Base-by-base conservation (phyloP, 2,329 filamentous ascomycete species). In the Penicillium sp. region DNA sequence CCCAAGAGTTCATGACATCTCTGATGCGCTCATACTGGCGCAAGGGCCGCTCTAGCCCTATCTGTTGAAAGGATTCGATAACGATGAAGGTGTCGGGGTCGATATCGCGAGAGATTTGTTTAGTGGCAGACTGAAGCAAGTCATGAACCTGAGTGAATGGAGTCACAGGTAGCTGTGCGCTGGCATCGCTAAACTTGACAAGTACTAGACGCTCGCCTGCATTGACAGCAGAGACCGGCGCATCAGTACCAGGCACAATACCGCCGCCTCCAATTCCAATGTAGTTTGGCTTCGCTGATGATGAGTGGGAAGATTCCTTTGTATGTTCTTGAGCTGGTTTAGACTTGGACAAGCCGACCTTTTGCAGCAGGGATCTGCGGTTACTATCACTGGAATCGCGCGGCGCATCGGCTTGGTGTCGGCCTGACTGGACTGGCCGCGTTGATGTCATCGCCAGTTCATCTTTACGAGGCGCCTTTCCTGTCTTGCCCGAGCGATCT, bases 1-100 rank as follows among this genome's bases (percentile, higher is more conserved):
- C 91, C 94, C 94, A 98, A 0, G 92, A 96, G 73, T 96, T 96
- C 83, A 97, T 85, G 22, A 96, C 85, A 69, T 96, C 91, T 60
- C 91, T 86, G 35, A 98, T 84, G 61, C 86, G 87, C 77, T 98
- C 94, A 72, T 96, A 97, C 40, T 87, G 88, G 41, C 94, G 89
- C 27, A 98, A 78, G 0, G 90, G 89, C 40, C 94, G 87, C 73
- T 96, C 90, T 2, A 98, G 81, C 33, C 91, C 91, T 1, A 95
- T 83, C 46, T 87, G 83, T 19, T 82, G 79, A 72, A 92, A 97
- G 19, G 84, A 86, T 74, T 98, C 94, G 18, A 92, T 76, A 11
- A 97, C 74, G n/a, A 95, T 82, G 54, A 88, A 89, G 13, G 82
- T 84, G 11, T 83, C 78, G 0, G 87, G 82, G 61, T 88, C 83